Evolutionary conservation across 208 protist species (phyloP).

Genomic region (Endotrypanum monterogeii): DNA sequence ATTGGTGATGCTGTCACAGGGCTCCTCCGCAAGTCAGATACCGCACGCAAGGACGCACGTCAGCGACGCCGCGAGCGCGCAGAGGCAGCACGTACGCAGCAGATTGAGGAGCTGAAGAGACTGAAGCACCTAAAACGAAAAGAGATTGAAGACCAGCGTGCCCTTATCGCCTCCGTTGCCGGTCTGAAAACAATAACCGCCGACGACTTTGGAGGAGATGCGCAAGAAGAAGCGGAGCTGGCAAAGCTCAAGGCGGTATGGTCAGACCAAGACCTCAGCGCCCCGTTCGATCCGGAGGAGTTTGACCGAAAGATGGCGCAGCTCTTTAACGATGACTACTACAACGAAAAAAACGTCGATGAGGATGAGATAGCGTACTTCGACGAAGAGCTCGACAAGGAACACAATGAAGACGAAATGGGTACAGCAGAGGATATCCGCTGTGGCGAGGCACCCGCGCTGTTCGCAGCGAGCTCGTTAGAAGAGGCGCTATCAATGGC

Average conservation of each 20-base stretch:
- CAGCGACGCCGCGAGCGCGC: conserved; percentile 76
- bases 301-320: conserved; percentile 89
- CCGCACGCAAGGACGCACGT: conserved; percentile 79
- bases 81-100: conserved; percentile 60
- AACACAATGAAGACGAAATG: conserved; percentile 25
- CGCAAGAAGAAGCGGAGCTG: conserved; percentile 58
- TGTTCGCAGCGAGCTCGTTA: conserved; percentile 54
- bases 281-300: conserved; percentile 83
- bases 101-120: conserved; percentile 87
- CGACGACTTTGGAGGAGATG: conserved; percentile 23
- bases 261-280: conserved; percentile 82
- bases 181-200: conserved; percentile 5
- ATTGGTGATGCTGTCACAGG: conserved; percentile 72
- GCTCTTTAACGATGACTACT: conserved; percentile 89
- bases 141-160: conserved; percentile 86
- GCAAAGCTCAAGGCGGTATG: conserved; percentile 64
- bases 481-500: conserved; percentile 59
- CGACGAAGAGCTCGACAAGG: conserved; percentile 73
- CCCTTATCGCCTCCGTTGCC: conserved; percentile 76
- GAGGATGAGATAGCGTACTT: conserved; percentile 87
- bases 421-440: conserved; percentile 28
- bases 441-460: conserved; percentile 36
- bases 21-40: conserved; percentile 70
- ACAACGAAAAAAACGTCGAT: conserved; percentile 84
- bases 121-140: conserved; percentile 90